Percentiles rank a stretch among this genome's conserved stretches.
Conservation (phyloP, 768 basidiomycete genomes). For the Botryobasidium botryosum region DNA sequence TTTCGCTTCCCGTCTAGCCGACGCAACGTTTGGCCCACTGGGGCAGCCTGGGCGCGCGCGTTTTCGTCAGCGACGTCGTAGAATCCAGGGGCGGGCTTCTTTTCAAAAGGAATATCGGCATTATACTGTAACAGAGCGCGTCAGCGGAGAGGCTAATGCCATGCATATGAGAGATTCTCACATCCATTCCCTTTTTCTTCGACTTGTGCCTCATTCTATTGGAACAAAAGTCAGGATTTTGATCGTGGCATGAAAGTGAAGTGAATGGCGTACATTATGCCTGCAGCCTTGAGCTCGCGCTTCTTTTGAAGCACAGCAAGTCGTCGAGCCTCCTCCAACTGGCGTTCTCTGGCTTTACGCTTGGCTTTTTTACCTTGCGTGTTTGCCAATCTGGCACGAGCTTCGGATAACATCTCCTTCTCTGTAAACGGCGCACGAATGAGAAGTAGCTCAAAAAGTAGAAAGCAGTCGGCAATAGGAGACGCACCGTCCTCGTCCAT, state of each 20-base stretch:
- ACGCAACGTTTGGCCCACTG: constrained; percentile 77
- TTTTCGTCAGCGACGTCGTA: constrained; percentile 95
- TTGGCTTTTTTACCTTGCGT: constrained; percentile 99
- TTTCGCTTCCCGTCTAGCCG: constrained; percentile 94
- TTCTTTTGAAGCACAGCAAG: constrained; percentile 95
- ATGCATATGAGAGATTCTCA: constrained; percentile 23
- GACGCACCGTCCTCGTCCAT: constrained; percentile 95
- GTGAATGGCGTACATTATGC: constrained; percentile 56
- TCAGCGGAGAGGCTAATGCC: background rate
- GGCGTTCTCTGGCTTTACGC: constrained; percentile 92
- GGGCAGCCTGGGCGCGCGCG: constrained; percentile 69
- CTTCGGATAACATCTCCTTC: constrained; percentile 99
- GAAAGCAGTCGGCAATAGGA: background rate
- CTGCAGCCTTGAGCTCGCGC: constrained; percentile 91
- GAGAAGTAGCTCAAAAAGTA: constrained; percentile 5
- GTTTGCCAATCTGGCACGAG: constrained; percentile 92
- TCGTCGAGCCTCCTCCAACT: constrained; percentile 87
- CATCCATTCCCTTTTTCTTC: constrained; percentile 97
- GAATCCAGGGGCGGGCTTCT: constrained; percentile 87
- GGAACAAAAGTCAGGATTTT: background rate
- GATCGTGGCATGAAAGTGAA: constrained; percentile 2
- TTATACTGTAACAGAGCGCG: constrained; percentile 51
- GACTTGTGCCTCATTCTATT: constrained; percentile 77
- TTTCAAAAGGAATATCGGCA: constrained; percentile 96
- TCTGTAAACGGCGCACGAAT: constrained; percentile 29